These are phyloP conservation scores for Loxodes magnus DNA, from an alignment of 73 alveolate genomes.

Conservation along the genomic window DNA sequence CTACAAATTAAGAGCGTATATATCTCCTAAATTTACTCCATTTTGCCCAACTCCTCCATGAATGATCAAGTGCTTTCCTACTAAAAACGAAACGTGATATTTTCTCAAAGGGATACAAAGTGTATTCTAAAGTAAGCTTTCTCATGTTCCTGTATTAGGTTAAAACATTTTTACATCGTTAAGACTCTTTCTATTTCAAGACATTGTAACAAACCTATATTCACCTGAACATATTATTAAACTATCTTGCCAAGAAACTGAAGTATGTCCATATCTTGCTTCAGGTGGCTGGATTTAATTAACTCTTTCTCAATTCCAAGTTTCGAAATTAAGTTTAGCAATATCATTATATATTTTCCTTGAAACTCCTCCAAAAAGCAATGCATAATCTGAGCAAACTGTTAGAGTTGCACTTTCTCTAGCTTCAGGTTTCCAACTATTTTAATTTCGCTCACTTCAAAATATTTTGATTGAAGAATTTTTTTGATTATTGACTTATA, in stretches of 20 bases:
- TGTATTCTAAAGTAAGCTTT: slow-evolving; percentile 17
- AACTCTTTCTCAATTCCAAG: slow-evolving; percentile 16
- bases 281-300: slow-evolving; percentile 11
- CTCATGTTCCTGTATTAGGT: slow-evolving; percentile 19
- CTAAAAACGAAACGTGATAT: slow-evolving; percentile 21
- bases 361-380: slow-evolving; percentile 16
- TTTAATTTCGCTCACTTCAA: too few species aligned
- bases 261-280: slow-evolving; percentile 18
- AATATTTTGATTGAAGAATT: too few species aligned
- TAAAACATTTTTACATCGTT: slow-evolving; percentile 14
- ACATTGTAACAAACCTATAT: slow-evolving; percentile 3
- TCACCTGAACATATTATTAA: slow-evolving; percentile 19
- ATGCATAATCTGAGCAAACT: background rate
- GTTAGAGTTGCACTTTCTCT: slow-evolving; percentile 16
- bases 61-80: slow-evolving; percentile 18
- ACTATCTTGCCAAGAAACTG: slow-evolving; percentile 12
- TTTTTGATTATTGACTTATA: too few species aligned
- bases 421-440: slow-evolving; percentile 26
- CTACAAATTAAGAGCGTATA: slow-evolving; percentile 17
- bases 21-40: slow-evolving; percentile 8
- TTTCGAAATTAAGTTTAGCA: slow-evolving; percentile 1
- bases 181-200: slow-evolving; percentile 17
- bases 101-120: too few species aligned
- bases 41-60: slow-evolving; percentile 27
- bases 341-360: slow-evolving; percentile 12